Conservation (phyloP, 1,139 yeast genomes). For the Saccharomyces hybrid region DNA sequence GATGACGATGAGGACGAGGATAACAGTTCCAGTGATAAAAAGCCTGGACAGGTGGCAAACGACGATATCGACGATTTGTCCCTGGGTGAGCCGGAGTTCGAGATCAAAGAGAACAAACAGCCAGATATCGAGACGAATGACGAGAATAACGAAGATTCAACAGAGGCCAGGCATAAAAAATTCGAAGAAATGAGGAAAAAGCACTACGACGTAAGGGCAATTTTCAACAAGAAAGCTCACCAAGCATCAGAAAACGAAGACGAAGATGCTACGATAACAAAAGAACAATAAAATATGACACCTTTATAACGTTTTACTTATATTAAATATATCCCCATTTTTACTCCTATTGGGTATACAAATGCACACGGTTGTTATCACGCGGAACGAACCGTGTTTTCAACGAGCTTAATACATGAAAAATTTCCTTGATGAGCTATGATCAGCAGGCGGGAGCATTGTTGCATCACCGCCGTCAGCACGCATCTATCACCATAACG, state of each 20-base stretch:
- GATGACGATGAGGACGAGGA: slow-evolving; percentile 60
- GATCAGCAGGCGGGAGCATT: not conserved
- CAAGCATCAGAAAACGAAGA: slow-evolving; percentile 28
- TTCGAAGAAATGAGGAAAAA: slow-evolving; percentile 72
- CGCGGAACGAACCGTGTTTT: not conserved
- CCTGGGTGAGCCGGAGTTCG: slow-evolving; percentile 48
- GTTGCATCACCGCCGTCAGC: not conserved
- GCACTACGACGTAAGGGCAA: slow-evolving; percentile 70
- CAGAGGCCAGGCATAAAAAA: slow-evolving; percentile 54
- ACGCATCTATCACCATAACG: not conserved
- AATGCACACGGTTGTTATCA: not conserved
- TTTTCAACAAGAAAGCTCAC: slow-evolving; percentile 34
- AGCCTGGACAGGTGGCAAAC: slow-evolving; percentile 51
- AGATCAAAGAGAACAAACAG: slow-evolving; percentile 23
- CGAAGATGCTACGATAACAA: slow-evolving; percentile 3
- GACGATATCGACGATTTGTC: slow-evolving; percentile 44
- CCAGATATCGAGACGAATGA: slow-evolving; percentile 17
- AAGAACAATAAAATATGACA: slow-evolving; percentile 2
- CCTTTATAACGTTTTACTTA: slow-evolving; percentile 3
- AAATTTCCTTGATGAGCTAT: not conserved
- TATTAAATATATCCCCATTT: not conserved
- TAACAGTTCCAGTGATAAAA: slow-evolving; percentile 26
- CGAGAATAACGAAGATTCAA: slow-evolving; percentile 31
- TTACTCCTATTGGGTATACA: not conserved
- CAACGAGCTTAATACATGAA: not conserved